Evolutionary conservation across 495 filamentous ascomycete species (phyloP).

Genomic region (Aspergillus cristatus): DNA sequence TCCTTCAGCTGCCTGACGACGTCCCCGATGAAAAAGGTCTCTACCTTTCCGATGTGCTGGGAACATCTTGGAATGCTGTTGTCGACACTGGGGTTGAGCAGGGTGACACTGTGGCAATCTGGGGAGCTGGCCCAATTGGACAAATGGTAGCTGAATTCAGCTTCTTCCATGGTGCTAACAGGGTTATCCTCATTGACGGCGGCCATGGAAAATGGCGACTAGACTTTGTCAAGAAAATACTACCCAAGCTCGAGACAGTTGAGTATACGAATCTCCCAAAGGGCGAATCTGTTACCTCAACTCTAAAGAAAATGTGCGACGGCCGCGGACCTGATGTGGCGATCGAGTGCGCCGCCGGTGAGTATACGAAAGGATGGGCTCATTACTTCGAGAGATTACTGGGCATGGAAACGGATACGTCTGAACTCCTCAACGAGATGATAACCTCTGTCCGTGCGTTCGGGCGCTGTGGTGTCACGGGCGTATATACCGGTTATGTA

Average conservation of each 20-base stretch:
- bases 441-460: slow-evolving; percentile 67
- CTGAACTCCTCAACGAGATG: slow-evolving; percentile 85
- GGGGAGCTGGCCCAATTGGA: slow-evolving; percentile 71
- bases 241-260: slow-evolving; percentile 53
- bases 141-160: slow-evolving; percentile 75
- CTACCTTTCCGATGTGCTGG: slow-evolving; percentile 72
- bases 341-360: slow-evolving; percentile 76
- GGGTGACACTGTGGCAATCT: slow-evolving; percentile 59
- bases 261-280: slow-evolving; percentile 45
- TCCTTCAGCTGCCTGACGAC: slow-evolving; percentile 68
- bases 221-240: slow-evolving; percentile 53
- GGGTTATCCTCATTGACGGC: slow-evolving; percentile 75
- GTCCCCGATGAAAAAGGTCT: slow-evolving; percentile 85
- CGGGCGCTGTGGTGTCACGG: slow-evolving; percentile 68
- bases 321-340: slow-evolving; percentile 64
- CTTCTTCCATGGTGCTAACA: slow-evolving; percentile 58
- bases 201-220: slow-evolving; percentile 55
- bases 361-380: slow-evolving; percentile 76
- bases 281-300: slow-evolving; percentile 53
- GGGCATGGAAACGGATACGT: slow-evolving; percentile 76
- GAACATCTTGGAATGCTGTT: slow-evolving; percentile 72
- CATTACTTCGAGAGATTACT: slow-evolving; percentile 68
- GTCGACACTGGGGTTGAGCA: slow-evolving; percentile 76
- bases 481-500: slow-evolving; percentile 75
- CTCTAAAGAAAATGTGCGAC: slow-evolving; percentile 60